Evolutionary conservation across 1,139 yeast genomes (phyloP).

Genomic region (Geotrichum restrictum): DNA sequence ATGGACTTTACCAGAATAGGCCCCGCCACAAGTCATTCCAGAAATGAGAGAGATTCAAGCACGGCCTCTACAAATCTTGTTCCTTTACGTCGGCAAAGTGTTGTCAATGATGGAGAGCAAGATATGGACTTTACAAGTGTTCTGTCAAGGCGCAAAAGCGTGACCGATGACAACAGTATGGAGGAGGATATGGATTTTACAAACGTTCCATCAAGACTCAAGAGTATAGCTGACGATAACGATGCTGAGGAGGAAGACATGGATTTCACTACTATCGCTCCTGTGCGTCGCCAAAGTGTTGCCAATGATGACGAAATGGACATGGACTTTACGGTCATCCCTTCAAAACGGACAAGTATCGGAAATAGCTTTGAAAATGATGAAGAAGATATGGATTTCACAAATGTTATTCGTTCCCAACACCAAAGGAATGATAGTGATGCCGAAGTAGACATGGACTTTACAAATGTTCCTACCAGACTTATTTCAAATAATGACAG

Average conservation of each 20-base stretch:
- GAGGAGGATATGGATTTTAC: constrained; percentile 29
- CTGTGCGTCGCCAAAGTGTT: not conserved
- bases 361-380: constrained; percentile 9
- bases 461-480: constrained; percentile 20
- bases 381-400: constrained; percentile 17
- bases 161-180: constrained; percentile 6
- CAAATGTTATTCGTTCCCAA: not conserved
- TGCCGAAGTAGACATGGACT: constrained; percentile 21
- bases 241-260: constrained; percentile 14
- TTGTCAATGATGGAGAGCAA: constrained; percentile 4
- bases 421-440: constrained; percentile 8
- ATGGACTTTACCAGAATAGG: constrained; percentile 8
- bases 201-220: constrained; percentile 11
- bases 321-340: constrained; percentile 28
- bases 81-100: not conserved
- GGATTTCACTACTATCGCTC: constrained; percentile 17
- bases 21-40: not conserved
- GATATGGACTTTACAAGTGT: constrained; percentile 25
- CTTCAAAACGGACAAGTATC: constrained; percentile 10
- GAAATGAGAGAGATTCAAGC: constrained; percentile 6
- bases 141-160: constrained; percentile 4
- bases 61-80: constrained; percentile 11
- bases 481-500: not conserved
- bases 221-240: constrained; percentile 11
- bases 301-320: constrained; percentile 21